Base-by-base conservation (phyloP, 228 moss, liverwort and hornwort genomes). In the Sphagnum magellanicum region DNA sequence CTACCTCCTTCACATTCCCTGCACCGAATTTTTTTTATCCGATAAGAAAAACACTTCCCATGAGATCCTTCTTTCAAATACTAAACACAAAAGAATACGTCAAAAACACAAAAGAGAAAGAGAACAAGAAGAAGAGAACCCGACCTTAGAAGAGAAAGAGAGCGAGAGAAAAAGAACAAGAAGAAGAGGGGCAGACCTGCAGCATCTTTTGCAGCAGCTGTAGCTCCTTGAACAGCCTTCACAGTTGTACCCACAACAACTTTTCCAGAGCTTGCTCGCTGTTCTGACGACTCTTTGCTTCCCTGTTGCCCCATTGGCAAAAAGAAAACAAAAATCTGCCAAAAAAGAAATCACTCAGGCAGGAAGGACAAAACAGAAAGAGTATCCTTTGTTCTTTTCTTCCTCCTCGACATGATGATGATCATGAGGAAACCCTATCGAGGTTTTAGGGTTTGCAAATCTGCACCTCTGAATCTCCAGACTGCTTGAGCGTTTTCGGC, bases 281-380 rank as follows among this genome's bases (percentile, higher is more conserved):
- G 17, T 0, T 1, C 68, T 0, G 72, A n/a, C 50, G 50, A 61
- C 4, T 52, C 51, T 61, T 63, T 82, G 72, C 86, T 86, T 4
- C n/a, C 71, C 64, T 65, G 74, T 67, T 86, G 86, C 46, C 86
- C 86, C 86, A 86, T 86, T 17, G 17, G 17, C 17, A 17, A 17
- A 17, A 17, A 17, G 17, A 17, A 17, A 17, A 17, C 17, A 17
- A 17, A 17, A 17, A 17, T 17, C 17, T 17, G 17, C 17, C 17
- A 17, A 17, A 17, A 17, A 17, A 17, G 17, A 17, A 17, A 17
- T 17, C 17, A 17, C 0, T 17, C 17, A 17, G 0, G 17, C 0
- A 17, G 17, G 17, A 17, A 17, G 17, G 17, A 17, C 17, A 17
- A 17, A 17, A 17, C 17, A 17, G 17, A 17, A 17, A 17, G 17